Percentiles rank a stretch among this genome's conserved stretches.
Conservation (phyloP, 2,329 filamentous ascomycete genomes). For the Trichocomaceae sp. region DNA sequence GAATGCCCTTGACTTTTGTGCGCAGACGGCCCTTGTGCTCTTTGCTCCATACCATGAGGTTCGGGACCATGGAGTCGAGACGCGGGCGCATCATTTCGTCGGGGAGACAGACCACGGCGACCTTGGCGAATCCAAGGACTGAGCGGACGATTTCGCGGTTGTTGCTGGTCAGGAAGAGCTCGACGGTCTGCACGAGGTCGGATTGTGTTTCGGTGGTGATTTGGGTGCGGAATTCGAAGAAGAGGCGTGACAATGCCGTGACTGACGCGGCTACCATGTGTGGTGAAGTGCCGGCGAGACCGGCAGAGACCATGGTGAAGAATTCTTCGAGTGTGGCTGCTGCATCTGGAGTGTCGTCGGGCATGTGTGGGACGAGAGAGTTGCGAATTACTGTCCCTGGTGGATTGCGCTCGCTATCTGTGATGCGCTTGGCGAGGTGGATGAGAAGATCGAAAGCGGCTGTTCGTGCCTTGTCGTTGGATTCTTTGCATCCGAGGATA, state of each 20-base stretch:
- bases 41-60: constrained; percentile 91
- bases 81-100: constrained; percentile 71
- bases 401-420: constrained; percentile 50
- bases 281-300: constrained; percentile 82
- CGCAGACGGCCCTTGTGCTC: constrained; percentile 98
- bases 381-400: constrained; percentile 72
- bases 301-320: constrained; percentile 96
- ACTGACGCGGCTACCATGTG: constrained; percentile 99
- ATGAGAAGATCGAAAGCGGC: constrained; percentile 87
- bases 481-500: constrained; percentile 93
- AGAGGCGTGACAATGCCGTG: constrained; percentile 83
- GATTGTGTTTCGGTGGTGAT: constrained; percentile 64
- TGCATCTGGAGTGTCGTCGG: constrained; percentile 67
- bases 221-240: constrained; percentile 78
- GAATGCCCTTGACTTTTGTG: constrained; percentile 94
- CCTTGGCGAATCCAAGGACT: constrained; percentile 93
- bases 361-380: constrained; percentile 80
- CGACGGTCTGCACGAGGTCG: constrained; percentile 89
- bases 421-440: constrained; percentile 77
- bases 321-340: constrained; percentile 85
- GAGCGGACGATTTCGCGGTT: constrained; percentile 95
- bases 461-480: constrained; percentile 88
- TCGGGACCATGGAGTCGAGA: constrained; percentile 71
- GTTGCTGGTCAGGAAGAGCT: constrained; percentile 91
- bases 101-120: constrained; percentile 81